A percentile compares a stretch with the other conserved stretches of the same genome.
Conservation (phyloP, 495 filamentous ascomycete genomes). For the Bryoglossum gracile region DNA sequence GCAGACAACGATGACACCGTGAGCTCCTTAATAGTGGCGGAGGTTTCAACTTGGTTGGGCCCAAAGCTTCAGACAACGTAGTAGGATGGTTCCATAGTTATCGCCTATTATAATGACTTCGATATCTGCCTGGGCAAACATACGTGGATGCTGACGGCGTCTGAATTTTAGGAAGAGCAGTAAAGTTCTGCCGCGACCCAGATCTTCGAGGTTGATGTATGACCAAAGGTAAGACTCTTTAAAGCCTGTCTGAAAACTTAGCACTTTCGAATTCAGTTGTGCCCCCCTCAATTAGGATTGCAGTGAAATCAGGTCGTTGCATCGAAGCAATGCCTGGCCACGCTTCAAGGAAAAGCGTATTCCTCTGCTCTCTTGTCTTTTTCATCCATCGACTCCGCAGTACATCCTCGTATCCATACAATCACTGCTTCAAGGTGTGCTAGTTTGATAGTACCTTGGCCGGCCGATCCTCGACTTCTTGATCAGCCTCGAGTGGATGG, state of each 20-base stretch:
- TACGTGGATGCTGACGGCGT: constrained; percentile 33
- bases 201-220: constrained; percentile 51
- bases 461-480: too few species aligned
- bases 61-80: constrained; percentile 31
- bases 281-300: not conserved
- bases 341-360: constrained; percentile 28
- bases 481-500: too few species aligned
- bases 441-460: constrained; percentile 24
- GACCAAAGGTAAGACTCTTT: constrained; percentile 41
- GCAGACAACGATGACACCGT: constrained; percentile 28
- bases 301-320: constrained; percentile 7
- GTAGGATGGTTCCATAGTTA: constrained; percentile 17
- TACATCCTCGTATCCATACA: constrained; percentile 34
- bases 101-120: constrained; percentile 25
- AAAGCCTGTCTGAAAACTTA: constrained; percentile 15
- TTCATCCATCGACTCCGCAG: constrained; percentile 41
- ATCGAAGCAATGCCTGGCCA: constrained; percentile 11
- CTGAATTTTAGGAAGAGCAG: constrained; percentile 43
- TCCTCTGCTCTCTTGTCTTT: constrained; percentile 32
- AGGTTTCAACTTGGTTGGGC: constrained; percentile 7
- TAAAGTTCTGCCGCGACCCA: constrained; percentile 35
- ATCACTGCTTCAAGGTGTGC: constrained; percentile 22
- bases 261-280: too few species aligned
- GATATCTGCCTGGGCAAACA: constrained; percentile 4
- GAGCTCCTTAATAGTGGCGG: constrained; percentile 6